Conservation (phyloP, 2,329 filamentous ascomycete genomes). For the Trichoderma cornu-damae region DNA sequence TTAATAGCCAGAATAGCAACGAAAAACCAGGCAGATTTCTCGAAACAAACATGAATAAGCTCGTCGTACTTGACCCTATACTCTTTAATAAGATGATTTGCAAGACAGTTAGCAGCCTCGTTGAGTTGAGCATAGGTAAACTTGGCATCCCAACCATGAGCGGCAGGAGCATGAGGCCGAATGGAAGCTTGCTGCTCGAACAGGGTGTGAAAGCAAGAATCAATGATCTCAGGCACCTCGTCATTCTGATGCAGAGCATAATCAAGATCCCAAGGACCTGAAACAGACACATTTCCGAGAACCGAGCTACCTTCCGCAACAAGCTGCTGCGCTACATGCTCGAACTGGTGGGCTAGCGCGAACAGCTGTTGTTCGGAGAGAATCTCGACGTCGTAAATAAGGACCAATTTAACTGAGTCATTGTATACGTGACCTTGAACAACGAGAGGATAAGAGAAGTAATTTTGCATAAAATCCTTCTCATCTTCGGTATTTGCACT, state of each 20-base stretch:
- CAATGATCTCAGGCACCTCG: background rate
- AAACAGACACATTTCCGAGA: background rate
- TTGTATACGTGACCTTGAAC: constrained; percentile 4
- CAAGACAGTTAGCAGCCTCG: constrained; percentile 3
- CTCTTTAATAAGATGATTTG: constrained; percentile 4
- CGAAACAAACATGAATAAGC: constrained; percentile 15
- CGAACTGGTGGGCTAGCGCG: constrained; percentile 4
- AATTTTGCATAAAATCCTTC: background rate
- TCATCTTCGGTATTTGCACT: background rate
- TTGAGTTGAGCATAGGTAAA: constrained; percentile 10
- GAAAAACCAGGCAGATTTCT: constrained; percentile 14
- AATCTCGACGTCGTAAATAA: constrained; percentile 2
- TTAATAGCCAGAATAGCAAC: constrained; percentile 12
- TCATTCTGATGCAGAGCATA: background rate
- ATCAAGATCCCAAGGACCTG: background rate
- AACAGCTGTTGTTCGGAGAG: background rate
- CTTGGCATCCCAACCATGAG: background rate
- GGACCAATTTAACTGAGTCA: background rate
- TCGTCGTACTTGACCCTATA: background rate
- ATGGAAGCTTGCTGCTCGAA: background rate
- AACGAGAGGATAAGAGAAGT: constrained; percentile 17
- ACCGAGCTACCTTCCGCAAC: background rate
- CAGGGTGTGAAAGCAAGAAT: constrained; percentile 3
- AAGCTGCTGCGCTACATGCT: constrained; percentile 14
- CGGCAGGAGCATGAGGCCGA: background rate